Percentiles rank a stretch among this genome's conserved stretches.
phyloP scores from a whole-genome alignment of 495 filamentous ascomycete genomes.

The Aspergillus carlsbadensis region DNA sequence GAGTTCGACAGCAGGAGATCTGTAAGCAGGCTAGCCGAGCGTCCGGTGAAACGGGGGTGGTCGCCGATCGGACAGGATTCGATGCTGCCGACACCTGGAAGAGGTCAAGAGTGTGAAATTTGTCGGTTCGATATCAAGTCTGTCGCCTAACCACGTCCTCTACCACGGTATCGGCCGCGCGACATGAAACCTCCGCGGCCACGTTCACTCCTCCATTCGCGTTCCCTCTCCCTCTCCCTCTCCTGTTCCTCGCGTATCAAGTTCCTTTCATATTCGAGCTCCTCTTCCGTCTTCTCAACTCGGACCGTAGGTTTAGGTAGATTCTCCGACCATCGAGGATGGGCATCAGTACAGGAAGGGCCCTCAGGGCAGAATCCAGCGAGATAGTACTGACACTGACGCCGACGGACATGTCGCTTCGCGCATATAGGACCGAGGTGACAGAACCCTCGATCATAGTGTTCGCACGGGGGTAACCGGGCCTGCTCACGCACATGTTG shows the following conservation, averaged over 20 bases:
- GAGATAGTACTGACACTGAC: conserved; percentile 79
- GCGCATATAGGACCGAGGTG: conserved; percentile 82
- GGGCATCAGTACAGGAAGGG: conserved; percentile 72
- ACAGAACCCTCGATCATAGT: conserved; percentile 96
- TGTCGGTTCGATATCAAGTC: too few relatives aligned
- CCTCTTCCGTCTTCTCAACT: conserved; percentile 60
- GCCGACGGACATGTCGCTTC: conserved; percentile 77
- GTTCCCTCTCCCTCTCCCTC: conserved; percentile 49
- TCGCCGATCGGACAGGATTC: too few relatives aligned
- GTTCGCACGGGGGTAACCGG: conserved; percentile 80
- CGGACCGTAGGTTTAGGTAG: conserved; percentile 71
- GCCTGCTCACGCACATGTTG: conserved; percentile 85
- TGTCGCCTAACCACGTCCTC: conserved; percentile 40
- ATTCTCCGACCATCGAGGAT: conserved; percentile 72
- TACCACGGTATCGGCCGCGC: conserved; percentile 47
- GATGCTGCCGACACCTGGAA: too few relatives aligned
- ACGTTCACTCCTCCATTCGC: conserved; percentile 50
- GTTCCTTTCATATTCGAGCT: conserved; percentile 55
- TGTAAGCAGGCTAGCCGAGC: too few relatives aligned
- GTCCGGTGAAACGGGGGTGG: too few relatives aligned
- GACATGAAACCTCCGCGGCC: conserved; percentile 48
- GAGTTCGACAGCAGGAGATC: too few relatives aligned
- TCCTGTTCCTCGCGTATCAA: conserved; percentile 56
- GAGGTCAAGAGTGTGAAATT: too few relatives aligned
- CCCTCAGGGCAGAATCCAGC: conserved; percentile 95